Base-by-base conservation (phyloP, 2,329 filamentous ascomycete genomes). In the Cladophialophora chaetospira region DNA sequence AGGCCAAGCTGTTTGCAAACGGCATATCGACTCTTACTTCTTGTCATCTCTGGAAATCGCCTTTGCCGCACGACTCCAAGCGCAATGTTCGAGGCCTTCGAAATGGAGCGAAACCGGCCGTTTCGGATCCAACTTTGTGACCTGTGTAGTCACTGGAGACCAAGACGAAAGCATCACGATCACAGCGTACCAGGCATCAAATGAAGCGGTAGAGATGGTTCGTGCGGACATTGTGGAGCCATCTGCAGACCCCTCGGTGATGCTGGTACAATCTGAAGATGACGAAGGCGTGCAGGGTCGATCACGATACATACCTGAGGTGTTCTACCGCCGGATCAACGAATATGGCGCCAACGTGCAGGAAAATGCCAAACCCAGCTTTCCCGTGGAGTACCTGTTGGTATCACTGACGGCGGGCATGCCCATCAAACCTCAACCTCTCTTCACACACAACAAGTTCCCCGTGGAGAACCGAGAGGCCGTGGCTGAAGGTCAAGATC, bases 321-420 rank as follows among this genome's bases (percentile, higher is more conserved):
- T 99, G 3, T 99, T 97, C 75, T 99, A 95, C 76, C 86, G 93
- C 60, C 87, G 85, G 65, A 91, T 96, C 73, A 99, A 99, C 73
- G 93, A 99, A 72, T 96, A 99, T 70, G 92, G 92, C 29, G 90
- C 88, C 63, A 96, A 93, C 66, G 94, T 97, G 5, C 94, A 97
- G 71, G 91, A 97, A 73, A 97, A 96, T 67, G 94, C 94, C 21
- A 97, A 97, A 71, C 94, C 94, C 0, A 86, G 89, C 43, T 99
- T 99, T 72, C 94, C 94, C 0, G 92, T 97, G 46, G 94, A 99
- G 71, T 99, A 97, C 71, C 82, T 99, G 29, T 86, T 97, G 55
- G 90, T 97, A 60, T 97, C 94, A 6, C 82, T 99, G 62, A 99
- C 94, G 0, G 93, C 99, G 70, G 94, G 94, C 58, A 97, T 99